phyloP scores from a whole-genome alignment of 1,284 basidiomycete species.

The Coriolopsis trogii region DNA sequence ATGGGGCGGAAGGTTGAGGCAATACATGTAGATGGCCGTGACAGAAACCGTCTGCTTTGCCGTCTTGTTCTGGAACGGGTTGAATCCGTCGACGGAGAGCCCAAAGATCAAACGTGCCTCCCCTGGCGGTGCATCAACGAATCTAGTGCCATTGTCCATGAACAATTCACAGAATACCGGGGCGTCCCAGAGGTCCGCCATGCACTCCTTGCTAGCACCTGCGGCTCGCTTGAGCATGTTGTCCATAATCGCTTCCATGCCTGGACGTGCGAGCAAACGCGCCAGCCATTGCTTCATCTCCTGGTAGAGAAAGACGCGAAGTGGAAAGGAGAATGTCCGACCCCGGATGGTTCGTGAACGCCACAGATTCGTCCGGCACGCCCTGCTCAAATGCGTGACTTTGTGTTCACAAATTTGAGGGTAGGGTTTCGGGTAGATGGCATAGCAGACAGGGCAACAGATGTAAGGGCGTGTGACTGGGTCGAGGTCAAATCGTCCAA shows the following conservation, averaged over 20 bases:
- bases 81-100: conserved; percentile 27
- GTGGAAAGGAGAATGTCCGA: not conserved
- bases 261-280: conserved; percentile 14
- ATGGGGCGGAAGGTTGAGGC: conserved; percentile 33
- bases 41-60: conserved; percentile 15
- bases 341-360: not conserved
- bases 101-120: conserved; percentile 7
- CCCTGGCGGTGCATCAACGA: conserved; percentile 4
- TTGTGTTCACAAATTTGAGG: conserved; percentile 1
- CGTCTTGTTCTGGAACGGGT: conserved; percentile 18
- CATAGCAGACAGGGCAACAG: conserved; percentile 19
- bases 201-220: not conserved
- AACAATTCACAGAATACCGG: conserved; percentile 11
- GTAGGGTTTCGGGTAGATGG: not conserved
- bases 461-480: conserved; percentile 5
- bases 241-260: conserved; percentile 21
- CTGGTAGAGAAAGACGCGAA: conserved; percentile 18
- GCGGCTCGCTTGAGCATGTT: not conserved
- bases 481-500: conserved; percentile 12
- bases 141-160: conserved; percentile 12
- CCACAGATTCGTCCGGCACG: conserved; percentile 7
- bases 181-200: conserved; percentile 24
- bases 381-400: not conserved
- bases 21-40: conserved; percentile 28
- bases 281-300: conserved; percentile 22